phyloP scores from a whole-genome alignment of 371 early-diverging fungal genomes.

The Catenaria anguillulae region DNA sequence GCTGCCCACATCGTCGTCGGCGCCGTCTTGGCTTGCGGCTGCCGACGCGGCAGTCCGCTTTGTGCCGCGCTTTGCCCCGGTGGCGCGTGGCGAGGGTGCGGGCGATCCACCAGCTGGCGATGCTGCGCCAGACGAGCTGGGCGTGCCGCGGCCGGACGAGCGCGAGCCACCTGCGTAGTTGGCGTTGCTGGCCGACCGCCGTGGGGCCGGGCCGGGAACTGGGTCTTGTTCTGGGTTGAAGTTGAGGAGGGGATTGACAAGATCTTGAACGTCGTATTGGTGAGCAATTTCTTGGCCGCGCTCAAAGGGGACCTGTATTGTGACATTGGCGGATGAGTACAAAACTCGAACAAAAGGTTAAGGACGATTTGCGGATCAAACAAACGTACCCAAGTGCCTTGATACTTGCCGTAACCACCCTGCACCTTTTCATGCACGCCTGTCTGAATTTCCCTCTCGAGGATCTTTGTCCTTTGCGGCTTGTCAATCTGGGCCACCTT shows the following conservation, averaged over 20 bases:
- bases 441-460: slow-evolving; percentile 66
- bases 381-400: slow-evolving; percentile 54
- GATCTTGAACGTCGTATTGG: slow-evolving; percentile 5
- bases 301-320: slow-evolving; percentile 53
- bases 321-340: slow-evolving; percentile 17
- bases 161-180: not conserved
- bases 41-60: not conserved
- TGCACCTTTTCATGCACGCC: slow-evolving; percentile 83
- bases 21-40: too few relatives aligned
- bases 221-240: not conserved
- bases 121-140: too few relatives aligned
- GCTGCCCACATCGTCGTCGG: too few relatives aligned
- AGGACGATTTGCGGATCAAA: not conserved
- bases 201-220: not conserved
- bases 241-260: not conserved
- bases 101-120: too few relatives aligned
- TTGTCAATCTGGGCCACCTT: slow-evolving; percentile 88
- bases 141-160: not conserved
- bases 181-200: not conserved
- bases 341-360: not conserved
- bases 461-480: slow-evolving; percentile 67
- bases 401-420: slow-evolving; percentile 92
- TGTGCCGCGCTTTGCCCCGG: too few relatives aligned
- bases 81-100: too few relatives aligned
- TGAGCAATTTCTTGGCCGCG: slow-evolving; percentile 54